Conservation (phyloP, 208 protist species). For the Leishmania guyanensis region DNA sequence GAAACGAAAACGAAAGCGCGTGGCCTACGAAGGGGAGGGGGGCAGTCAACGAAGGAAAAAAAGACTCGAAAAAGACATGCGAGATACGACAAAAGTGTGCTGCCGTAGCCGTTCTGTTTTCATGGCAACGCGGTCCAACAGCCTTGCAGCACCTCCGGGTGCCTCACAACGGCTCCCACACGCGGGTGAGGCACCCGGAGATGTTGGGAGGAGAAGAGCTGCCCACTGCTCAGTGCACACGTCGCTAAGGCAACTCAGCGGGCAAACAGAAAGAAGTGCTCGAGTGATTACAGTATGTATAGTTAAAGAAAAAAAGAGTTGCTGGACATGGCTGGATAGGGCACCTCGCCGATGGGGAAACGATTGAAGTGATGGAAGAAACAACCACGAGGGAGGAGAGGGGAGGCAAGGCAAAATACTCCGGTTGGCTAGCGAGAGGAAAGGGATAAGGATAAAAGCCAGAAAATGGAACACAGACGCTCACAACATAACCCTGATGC, state of each 20-base stretch:
- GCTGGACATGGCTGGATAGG: background rate
- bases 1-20: background rate
- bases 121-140: background rate
- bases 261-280: background rate
- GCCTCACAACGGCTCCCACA: background rate
- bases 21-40: background rate
- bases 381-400: background rate
- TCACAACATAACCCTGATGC: background rate
- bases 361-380: background rate
- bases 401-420: no score
- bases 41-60: background rate
- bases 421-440: background rate
- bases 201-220: background rate
- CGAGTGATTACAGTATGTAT: background rate
- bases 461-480: background rate
- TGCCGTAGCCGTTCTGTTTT: background rate
- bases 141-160: background rate
- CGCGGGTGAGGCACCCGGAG: background rate
- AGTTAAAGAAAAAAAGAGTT: background rate
- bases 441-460: no score
- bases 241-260: background rate
- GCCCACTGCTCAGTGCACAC: no score
- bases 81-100: background rate
- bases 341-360: background rate
- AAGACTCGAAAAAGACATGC: background rate